Evolutionary conservation across 768 basidiomycete species (phyloP), one percentile per base, ranked within the genome.

Genomic region (Amanita brunnescens): DNA sequence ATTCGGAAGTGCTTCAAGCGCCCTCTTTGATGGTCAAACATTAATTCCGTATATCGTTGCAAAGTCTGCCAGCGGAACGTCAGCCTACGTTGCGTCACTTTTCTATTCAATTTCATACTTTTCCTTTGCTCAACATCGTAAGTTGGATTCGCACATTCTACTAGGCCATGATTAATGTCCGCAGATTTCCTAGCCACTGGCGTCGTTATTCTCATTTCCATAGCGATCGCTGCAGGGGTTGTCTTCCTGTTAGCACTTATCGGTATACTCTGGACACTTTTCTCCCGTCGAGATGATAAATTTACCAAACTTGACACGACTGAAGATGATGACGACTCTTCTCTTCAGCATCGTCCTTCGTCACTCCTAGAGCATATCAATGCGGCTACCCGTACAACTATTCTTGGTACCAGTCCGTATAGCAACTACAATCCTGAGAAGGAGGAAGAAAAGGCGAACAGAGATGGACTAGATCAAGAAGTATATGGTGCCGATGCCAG

Each of bases 121-220:
- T 66, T 83, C 80, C 62, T 94, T 92, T 65, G 72, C 62, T 29
- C 80, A 80, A 62, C 76, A 70, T 47, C 74, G 89, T 91, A 62
- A 47, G 42, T 53, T 32, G 13, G 39, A 35, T 16, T 51, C 47
- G 24, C 14, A 45, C 49, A n/a, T 21, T 20, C 59, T 47, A n/a
- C 62, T 47, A 55, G 55, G 29, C 35, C 32, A 58, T 7, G 30
- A 29, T 21, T 41, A 26, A 33, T 30, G 30, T 43, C 16, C 6
- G 23, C 57, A 91, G 91, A 84, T 59, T 88, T 91, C 74, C 78
- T 99, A 50, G 91, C 94, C 0, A 80, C 81, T 20, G 96, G 95
- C 1, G 77, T 98, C 33, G 92, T 99, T 49, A 97, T 98, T 57
- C 77, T 99, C 39, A 93, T 99, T 58, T 94, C 93, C 1, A 96